Conservation (phyloP, 768 basidiomycete genomes). For the Rhodotorula toruloides region DNA sequence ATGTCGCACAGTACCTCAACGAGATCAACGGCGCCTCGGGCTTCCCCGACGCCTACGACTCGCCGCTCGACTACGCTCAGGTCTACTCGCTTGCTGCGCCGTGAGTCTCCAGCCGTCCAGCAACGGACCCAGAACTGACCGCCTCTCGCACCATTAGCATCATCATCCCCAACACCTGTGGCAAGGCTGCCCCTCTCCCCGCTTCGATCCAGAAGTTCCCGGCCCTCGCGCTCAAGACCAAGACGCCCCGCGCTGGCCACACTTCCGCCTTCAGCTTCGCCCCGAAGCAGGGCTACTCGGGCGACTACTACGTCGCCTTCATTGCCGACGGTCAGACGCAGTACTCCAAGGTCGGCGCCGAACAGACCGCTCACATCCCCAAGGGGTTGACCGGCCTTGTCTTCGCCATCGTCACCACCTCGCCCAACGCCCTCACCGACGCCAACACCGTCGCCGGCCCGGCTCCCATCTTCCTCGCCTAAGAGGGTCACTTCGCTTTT, state of each 20-base stretch:
- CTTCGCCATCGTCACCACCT: conserved; percentile 21
- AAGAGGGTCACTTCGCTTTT: no score
- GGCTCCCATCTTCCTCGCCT: conserved; percentile 22
- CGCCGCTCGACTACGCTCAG: conserved; percentile 17
- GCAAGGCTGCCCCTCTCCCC: conserved; percentile 4
- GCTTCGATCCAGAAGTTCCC: conserved; percentile 13
- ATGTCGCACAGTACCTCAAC: no score
- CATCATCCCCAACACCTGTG: no score
- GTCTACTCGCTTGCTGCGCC: conserved; percentile 27
- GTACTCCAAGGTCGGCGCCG: conserved; percentile 13
- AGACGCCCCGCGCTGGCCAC: conserved; percentile 17
- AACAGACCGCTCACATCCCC: conserved; percentile 17
- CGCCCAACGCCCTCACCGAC: conserved; percentile 3
- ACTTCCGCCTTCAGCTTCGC: conserved; percentile 18
- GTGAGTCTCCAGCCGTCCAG: no score
- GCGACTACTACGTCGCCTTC: conserved; percentile 22
- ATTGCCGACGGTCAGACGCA: conserved; percentile 8
- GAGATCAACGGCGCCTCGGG: conserved; percentile 2
- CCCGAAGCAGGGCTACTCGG: background rate
- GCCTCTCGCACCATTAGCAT: no score
- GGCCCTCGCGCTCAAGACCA: conserved; percentile 1
- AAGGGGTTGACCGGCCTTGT: conserved; percentile 13
- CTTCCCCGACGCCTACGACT: conserved; percentile 26
- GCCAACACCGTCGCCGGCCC: conserved; percentile 28
- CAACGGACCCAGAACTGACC: no score